Evolutionary conservation across 2,329 filamentous ascomycete species (phyloP).

Genomic region (Calonectria naviculata): DNA sequence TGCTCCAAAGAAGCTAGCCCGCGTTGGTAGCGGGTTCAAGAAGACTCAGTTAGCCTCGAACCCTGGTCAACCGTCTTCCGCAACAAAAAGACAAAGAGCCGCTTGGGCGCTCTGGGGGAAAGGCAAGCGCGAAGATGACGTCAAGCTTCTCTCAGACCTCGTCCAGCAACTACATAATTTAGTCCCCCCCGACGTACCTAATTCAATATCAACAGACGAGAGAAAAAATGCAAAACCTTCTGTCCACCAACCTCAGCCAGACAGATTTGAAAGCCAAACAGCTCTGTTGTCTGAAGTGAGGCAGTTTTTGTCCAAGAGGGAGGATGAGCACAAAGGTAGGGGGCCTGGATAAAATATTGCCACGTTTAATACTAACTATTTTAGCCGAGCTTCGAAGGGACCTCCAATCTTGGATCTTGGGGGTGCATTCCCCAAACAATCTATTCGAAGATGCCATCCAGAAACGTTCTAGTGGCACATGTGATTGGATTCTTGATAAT

Average conservation of each 20-base stretch:
- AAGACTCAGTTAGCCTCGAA: neutral
- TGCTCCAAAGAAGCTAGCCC: neutral
- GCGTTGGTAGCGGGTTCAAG: neutral
- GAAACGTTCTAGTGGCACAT: neutral
- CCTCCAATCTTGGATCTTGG: neutral
- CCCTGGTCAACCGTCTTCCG: too few species aligned
- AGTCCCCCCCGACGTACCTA: neutral
- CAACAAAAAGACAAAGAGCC: neutral
- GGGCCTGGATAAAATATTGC: neutral
- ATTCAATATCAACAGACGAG: neutral
- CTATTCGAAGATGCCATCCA: neutral
- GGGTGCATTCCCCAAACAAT: neutral
- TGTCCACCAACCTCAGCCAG: neutral
- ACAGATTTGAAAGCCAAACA: neutral
- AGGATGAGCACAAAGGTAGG: neutral
- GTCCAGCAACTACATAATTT: slow-evolving; percentile 1
- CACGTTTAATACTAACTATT: neutral
- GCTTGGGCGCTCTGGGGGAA: slow-evolving; percentile 1
- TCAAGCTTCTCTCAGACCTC: neutral
- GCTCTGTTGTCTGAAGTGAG: neutral
- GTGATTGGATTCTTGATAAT: neutral
- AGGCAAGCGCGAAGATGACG: neutral
- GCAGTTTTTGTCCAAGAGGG: neutral
- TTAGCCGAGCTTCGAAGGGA: neutral
- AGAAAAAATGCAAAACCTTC: too few species aligned